Base-by-base conservation (phyloP, 2,329 filamentous ascomycete genomes). In the Aspergillus pseudonomiae region DNA sequence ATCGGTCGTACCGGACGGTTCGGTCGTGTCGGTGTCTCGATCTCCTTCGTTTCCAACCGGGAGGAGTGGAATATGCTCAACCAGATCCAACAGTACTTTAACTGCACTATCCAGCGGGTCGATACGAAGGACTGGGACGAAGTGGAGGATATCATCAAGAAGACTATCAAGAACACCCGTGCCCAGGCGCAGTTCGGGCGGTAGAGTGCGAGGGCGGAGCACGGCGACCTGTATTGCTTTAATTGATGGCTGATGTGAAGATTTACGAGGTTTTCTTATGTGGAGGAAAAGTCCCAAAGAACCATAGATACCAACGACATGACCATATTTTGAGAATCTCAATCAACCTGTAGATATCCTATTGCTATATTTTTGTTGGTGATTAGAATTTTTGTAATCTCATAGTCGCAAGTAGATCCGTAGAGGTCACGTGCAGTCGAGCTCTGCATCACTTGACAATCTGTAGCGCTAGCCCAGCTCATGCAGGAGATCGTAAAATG, bases 1-100 rank as follows among this genome's bases (percentile, higher is more conserved):
- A 99, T 99, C 71, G 95, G 95, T 65, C 93, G 95, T 74, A 99
- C 95, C 16, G 95, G 95, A 67, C 92, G 95, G 69, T 99, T 99
- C 73, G 95, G 95, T 62, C 94, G 94, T 77, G 93, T 98, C 39
- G 95, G 95, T 73, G 95, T 98, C 70, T 94, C 92, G 63, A 94
- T 99, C 75, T 96, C 91, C 68, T 97, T 99, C 72, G 92, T 99
- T 59, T 92, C 93, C 71, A 93, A 96, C 80, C 88, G 89, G 75
- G 87, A 86, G 70, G 95, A 93, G 77, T 98, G 89, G 85, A 78
- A 87, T 52, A 91, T 92, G 71, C 86, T 99, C 55, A 88, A 88
- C 70, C 81, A 86, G n/a, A 99, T 98, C 73, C 89, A 91, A 63
- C 80, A 85, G 16, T 89, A 91, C 77, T 97, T 96, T 78, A 85